Base-by-base conservation (phyloP, 2,329 filamentous ascomycete species). In the Alternaria brassicicola region DNA sequence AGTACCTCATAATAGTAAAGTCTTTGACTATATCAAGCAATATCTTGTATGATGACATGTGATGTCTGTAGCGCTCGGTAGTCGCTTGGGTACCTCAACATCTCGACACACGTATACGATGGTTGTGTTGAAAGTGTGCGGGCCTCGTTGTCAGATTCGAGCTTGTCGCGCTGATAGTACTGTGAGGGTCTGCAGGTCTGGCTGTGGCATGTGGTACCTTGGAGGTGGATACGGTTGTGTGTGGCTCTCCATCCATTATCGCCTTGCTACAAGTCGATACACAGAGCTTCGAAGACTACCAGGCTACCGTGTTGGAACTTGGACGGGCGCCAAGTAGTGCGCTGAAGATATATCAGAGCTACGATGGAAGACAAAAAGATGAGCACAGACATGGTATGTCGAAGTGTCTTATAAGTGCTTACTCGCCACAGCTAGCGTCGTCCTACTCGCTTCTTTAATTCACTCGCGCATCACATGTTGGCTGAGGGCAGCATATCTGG, bases 1-100 rank as follows among this genome's bases (percentile, higher is more conserved):
- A 23, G 56, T 52, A 59, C 55, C 52, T 30, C 42, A 48, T 59
- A 56, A 17, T 53, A 50, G 35, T 7, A 56, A 47, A 38, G 52
- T 42, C 23, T 31, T 35, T 15, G 19, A 23, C 12, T 39, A 13
- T 12, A 21, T 23, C 13, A 39, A 39, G 7, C 19, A 15, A 35
- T 35, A 6, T 39, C 19, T 6, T 35, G 10, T 19, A 25, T 47
- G 46, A 30, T 23, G 19, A 47, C 7, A n/a, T 25, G 43, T 47
- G 28, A 47, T 47, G 19, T 47, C 0, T 25, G 43, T 13, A 9
- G 28, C 5, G 19, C 43, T 25, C 15, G 28, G 19, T 47, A 35
- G 13, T 47, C 15, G 5, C 19, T 13, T 12, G 8, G 13, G 23
- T 6, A 47, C 28, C 19, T 23, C 17, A 19, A 35, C 13, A 15